Evolutionary conservation across 306 rosid species (phyloP).

Genomic region (Gillenia trifoliata): DNA sequence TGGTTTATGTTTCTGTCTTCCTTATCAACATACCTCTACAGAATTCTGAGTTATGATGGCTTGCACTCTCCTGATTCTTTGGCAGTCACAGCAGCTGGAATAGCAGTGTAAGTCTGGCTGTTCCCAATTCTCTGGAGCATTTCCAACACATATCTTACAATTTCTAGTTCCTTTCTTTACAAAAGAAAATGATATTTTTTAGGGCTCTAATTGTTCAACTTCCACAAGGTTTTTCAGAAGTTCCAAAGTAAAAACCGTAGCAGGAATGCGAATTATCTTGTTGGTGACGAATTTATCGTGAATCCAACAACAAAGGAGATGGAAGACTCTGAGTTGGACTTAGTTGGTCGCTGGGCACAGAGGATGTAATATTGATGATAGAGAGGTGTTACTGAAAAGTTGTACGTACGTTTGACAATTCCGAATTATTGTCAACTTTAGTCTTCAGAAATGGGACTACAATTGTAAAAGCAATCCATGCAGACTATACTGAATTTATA

Average conservation of each 20-base stretch:
- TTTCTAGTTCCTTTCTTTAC: neutral
- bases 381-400: slow-evolving; percentile 45
- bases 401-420: neutral
- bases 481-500: neutral
- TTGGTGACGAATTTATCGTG: slow-evolving; percentile 73
- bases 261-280: slow-evolving; percentile 90
- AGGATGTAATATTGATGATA: slow-evolving; percentile 89
- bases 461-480: neutral
- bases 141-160: neutral
- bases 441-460: neutral
- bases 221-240: slow-evolving; percentile 82
- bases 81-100: slow-evolving; percentile 98
- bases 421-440: neutral
- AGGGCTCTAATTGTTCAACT: slow-evolving; percentile 23
- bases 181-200: neutral
- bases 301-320: slow-evolving; percentile 89
- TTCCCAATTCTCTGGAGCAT: slow-evolving; percentile 9
- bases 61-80: slow-evolving; percentile 87
- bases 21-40: slow-evolving; percentile 31
- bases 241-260: slow-evolving; percentile 66
- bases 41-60: slow-evolving; percentile 98
- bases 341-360: slow-evolving; percentile 93
- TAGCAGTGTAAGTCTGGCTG: slow-evolving; percentile 78
- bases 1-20: slow-evolving; percentile 10
- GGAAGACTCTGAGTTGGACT: slow-evolving; percentile 89